Conservation (phyloP, 768 basidiomycete genomes). For the Lentinula sp. region DNA sequence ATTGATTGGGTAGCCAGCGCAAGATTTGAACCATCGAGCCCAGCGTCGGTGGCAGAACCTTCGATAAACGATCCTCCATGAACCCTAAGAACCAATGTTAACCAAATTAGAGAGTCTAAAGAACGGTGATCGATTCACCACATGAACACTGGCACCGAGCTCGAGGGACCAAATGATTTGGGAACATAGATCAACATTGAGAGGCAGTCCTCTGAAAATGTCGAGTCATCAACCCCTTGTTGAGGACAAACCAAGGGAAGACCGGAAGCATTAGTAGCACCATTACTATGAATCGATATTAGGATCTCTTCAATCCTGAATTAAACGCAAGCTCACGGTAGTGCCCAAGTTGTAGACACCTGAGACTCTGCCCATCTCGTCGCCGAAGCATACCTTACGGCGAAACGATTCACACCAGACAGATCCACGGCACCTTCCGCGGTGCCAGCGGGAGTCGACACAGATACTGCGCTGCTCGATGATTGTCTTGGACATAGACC, state of each 20-base stretch:
- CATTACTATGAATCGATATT: conserved; percentile 32
- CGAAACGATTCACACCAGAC: conserved; percentile 47
- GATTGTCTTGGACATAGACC: neutral
- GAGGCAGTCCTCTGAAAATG: conserved; percentile 73
- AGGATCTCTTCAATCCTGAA: neutral
- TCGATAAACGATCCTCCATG: conserved; percentile 79
- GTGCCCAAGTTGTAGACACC: conserved; percentile 47
- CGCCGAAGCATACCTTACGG: conserved; percentile 64
- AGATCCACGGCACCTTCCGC: conserved; percentile 48
- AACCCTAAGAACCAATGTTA: conserved; percentile 42
- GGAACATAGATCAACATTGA: conserved; percentile 75
- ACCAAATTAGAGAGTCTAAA: neutral
- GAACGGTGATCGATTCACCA: conserved; percentile 38
- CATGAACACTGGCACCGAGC: conserved; percentile 44
- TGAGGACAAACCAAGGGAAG: conserved; percentile 76
- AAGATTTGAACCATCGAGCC: conserved; percentile 72
- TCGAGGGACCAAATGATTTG: conserved; percentile 25
- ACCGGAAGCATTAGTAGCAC: conserved; percentile 40
- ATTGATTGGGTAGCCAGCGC: conserved; percentile 68
- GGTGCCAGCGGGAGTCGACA: conserved; percentile 47
- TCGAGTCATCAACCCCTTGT: conserved; percentile 37
- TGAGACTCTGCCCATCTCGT: conserved; percentile 55
- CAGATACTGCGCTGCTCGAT: conserved; percentile 5
- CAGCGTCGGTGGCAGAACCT: conserved; percentile 67
- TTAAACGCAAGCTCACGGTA: conserved; percentile 43